These are phyloP conservation scores for Hyaloperonospora arabidopsidis DNA, from an alignment of 352 stramenopile genomes.

Conservation along the genomic window DNA sequence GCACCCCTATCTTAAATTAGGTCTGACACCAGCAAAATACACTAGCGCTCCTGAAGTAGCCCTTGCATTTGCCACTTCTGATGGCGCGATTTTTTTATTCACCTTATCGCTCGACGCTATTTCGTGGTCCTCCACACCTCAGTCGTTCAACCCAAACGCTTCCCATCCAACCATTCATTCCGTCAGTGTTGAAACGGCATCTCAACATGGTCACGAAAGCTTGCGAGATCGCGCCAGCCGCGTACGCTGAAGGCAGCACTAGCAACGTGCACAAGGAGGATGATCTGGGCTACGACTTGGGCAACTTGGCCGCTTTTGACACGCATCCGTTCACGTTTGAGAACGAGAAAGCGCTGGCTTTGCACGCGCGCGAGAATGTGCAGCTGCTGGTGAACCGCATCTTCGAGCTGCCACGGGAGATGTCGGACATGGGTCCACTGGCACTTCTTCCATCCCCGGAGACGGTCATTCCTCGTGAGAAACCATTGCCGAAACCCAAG, in stretches of 20 bases:
- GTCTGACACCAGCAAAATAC: too few relatives aligned
- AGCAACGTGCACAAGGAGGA: conserved; percentile 76
- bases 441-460: conserved; percentile 62
- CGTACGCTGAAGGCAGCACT: conserved; percentile 49
- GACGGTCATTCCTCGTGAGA: conserved; percentile 79
- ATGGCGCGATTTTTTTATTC: too few relatives aligned
- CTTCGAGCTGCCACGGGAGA: conserved; percentile 87
- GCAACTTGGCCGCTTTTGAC: conserved; percentile 85
- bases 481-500: conserved; percentile 89
- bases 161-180: too few relatives aligned
- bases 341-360: conserved; percentile 85
- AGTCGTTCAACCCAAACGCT: too few relatives aligned
- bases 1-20: too few relatives aligned
- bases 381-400: conserved; percentile 91
- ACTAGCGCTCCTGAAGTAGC: too few relatives aligned
- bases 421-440: conserved; percentile 90
- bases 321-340: conserved; percentile 78
- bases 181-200: too few relatives aligned
- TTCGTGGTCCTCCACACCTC: too few relatives aligned
- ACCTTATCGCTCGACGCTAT: too few relatives aligned
- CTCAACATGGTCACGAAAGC: conserved; percentile 63
- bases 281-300: conserved; percentile 84
- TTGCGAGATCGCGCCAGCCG: conserved; percentile 72
- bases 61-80: too few relatives aligned
- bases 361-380: conserved; percentile 88